Conservation (phyloP, 169 alveolate genomes). For the Cryptosporidium sp. region DNA sequence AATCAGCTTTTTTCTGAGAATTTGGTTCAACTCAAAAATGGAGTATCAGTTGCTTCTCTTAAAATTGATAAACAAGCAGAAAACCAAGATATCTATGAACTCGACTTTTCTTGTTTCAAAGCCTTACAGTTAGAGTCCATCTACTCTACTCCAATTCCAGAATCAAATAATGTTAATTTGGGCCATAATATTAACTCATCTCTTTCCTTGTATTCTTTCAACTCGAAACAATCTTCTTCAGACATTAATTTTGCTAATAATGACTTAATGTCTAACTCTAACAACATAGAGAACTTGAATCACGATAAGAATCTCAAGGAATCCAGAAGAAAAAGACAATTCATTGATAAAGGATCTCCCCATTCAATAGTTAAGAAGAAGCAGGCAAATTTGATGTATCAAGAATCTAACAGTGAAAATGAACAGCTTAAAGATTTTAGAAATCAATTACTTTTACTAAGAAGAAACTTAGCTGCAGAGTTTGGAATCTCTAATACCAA, state of each 20-base stretch:
- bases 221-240: background rate
- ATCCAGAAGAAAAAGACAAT: conserved; percentile 21
- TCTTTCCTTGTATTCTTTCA: background rate
- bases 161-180: background rate
- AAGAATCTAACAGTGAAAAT: background rate
- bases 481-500: conserved; percentile 42
- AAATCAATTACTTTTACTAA: conserved; percentile 29
- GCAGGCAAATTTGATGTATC: background rate
- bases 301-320: background rate
- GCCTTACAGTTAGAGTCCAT: background rate
- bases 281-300: background rate
- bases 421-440: conserved; percentile 53
- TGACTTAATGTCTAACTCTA: background rate
- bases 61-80: conserved; percentile 10
- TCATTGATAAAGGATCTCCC: conserved; percentile 17
- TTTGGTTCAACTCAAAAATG: conserved; percentile 48
- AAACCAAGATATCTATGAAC: background rate
- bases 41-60: conserved; percentile 57
- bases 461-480: conserved; percentile 54
- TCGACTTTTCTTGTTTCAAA: conserved; percentile 15
- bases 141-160: background rate
- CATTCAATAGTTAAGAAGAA: background rate
- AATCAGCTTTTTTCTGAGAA: conserved; percentile 50
- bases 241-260: background rate
- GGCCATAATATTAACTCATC: background rate